phyloP scores from a whole-genome alignment of 2,329 filamentous ascomycete species.

The Paraconiothyrium brasiliense region DNA sequence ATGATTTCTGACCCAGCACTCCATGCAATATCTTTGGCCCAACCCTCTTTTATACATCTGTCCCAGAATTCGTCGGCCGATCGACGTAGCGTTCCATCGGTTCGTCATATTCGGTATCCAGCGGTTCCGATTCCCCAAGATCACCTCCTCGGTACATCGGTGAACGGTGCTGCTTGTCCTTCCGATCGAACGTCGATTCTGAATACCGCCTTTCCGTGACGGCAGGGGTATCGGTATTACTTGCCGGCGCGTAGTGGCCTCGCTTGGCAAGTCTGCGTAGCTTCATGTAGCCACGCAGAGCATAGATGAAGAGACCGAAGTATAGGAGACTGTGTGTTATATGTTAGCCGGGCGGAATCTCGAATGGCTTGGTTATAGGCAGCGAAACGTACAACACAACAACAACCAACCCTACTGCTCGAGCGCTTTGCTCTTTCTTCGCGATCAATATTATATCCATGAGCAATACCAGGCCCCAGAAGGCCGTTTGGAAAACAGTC shows the following conservation, averaged over 20 bases:
- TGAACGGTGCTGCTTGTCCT: conserved; percentile 33
- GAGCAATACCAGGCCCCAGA: conserved; percentile 44
- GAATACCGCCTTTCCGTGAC: conserved; percentile 26
- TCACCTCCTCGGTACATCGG: conserved; percentile 27
- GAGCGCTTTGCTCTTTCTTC: conserved; percentile 26
- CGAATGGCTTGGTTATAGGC: not conserved
- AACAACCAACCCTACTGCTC: conserved; percentile 38
- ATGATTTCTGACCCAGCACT: not conserved
- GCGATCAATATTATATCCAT: conserved; percentile 42
- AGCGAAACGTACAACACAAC: conserved; percentile 49
- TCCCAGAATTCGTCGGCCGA: conserved; percentile 38
- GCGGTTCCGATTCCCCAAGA: conserved; percentile 27
- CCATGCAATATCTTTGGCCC: not conserved
- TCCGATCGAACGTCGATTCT: conserved; percentile 29
- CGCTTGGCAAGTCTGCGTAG: conserved; percentile 46
- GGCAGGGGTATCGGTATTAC: conserved; percentile 38
- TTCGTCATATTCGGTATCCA: conserved; percentile 29
- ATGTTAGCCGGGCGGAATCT: conserved; percentile 21
- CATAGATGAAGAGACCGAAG: conserved; percentile 53
- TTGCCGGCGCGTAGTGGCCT: conserved; percentile 45
- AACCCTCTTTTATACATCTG: conserved; percentile 33
- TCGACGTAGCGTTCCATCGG: conserved; percentile 34
- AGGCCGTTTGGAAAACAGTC: conserved; percentile 48
- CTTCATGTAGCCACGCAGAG: conserved; percentile 46
- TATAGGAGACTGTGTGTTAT: conserved; percentile 40